phyloP scores from a whole-genome alignment of 2,329 filamentous ascomycete genomes.

The Fusarium coffeatum region DNA sequence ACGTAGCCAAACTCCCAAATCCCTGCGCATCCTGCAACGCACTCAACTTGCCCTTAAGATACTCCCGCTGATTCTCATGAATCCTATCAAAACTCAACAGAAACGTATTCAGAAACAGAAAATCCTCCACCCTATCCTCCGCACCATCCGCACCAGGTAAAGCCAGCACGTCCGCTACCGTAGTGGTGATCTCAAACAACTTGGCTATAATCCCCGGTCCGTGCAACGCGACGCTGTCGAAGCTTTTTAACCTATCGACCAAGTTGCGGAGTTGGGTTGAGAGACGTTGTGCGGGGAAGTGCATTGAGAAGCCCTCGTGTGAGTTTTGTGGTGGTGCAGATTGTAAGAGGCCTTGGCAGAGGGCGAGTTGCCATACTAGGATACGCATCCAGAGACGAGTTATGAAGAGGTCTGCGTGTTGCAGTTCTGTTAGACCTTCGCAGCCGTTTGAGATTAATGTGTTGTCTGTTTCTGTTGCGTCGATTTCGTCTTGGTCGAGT shows the following conservation, averaged over 20 bases:
- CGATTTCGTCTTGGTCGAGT: conserved; percentile 54
- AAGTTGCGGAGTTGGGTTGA: conserved; percentile 54
- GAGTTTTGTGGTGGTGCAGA: conserved; percentile 48
- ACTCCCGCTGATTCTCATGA: conserved; percentile 57
- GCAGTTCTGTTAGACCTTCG: conserved; percentile 51
- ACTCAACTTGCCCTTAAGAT: conserved; percentile 55
- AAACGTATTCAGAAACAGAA: conserved; percentile 64
- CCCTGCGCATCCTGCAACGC: conserved; percentile 42
- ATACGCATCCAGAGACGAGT: conserved; percentile 57
- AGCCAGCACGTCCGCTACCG: conserved; percentile 68
- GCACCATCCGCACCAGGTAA: conserved; percentile 57
- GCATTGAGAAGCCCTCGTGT: conserved; percentile 54
- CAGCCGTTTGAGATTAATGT: conserved; percentile 41
- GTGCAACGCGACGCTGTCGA: conserved; percentile 63
- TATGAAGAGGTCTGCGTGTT: conserved; percentile 55
- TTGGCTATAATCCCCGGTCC: conserved; percentile 69
- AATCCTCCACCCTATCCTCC: conserved; percentile 62
- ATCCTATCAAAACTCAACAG: conserved; percentile 63
- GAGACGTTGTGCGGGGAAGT: conserved; percentile 54
- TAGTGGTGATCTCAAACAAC: conserved; percentile 69
- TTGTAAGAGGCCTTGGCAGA: conserved; percentile 54
- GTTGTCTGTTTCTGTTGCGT: conserved; percentile 45
- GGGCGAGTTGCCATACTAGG: conserved; percentile 56
- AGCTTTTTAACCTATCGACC: conserved; percentile 50
- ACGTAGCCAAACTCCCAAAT: conserved; percentile 17